These are phyloP conservation scores for Deinandra increscens DNA, from an alignment of 129 eudicot genomes.

Conservation along the genomic window DNA sequence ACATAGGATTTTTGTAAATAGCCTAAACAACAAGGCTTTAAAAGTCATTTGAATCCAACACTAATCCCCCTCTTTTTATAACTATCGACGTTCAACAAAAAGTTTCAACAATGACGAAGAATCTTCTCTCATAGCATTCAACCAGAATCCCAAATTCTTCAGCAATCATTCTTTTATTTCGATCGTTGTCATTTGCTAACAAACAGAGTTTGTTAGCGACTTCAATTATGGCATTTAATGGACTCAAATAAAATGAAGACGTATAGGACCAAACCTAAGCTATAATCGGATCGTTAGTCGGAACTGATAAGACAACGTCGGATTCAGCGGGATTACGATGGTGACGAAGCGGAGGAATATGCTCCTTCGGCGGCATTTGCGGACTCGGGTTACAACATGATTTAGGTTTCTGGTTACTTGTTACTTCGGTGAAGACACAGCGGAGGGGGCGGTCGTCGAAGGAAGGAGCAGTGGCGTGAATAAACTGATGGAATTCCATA, in stretches of 20 bases:
- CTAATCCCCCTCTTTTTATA: too few species aligned
- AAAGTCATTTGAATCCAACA: too few species aligned
- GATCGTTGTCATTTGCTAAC: conserved; percentile 44
- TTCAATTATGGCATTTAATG: conserved; percentile 27
- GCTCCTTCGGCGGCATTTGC: conserved; percentile 46
- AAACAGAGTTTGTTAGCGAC: conserved; percentile 34
- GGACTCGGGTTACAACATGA: conserved; percentile 39
- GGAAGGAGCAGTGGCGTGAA: conserved; percentile 29
- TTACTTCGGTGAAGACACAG: conserved; percentile 43
- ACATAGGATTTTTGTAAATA: too few species aligned
- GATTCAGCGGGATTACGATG: conserved; percentile 47
- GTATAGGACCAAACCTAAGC: conserved; percentile 54
- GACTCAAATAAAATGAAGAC: conserved; percentile 21
- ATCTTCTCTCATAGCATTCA: too few species aligned
- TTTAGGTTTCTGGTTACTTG: conserved; percentile 31
- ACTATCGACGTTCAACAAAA: too few species aligned
- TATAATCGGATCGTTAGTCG: conserved; percentile 62
- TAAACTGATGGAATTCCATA: too few species aligned
- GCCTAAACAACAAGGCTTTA: too few species aligned
- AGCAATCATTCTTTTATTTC: conserved; percentile 54
- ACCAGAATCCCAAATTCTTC: conserved; percentile 67
- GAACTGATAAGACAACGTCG: conserved; percentile 44
- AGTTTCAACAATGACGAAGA: conserved; percentile 49
- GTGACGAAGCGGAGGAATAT: conserved; percentile 41
- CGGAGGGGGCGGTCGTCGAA: conserved; percentile 73